Evolutionary conservation across 164 flowering plant genomes (phyloP).

Genomic region (Litsea cubeba): DNA sequence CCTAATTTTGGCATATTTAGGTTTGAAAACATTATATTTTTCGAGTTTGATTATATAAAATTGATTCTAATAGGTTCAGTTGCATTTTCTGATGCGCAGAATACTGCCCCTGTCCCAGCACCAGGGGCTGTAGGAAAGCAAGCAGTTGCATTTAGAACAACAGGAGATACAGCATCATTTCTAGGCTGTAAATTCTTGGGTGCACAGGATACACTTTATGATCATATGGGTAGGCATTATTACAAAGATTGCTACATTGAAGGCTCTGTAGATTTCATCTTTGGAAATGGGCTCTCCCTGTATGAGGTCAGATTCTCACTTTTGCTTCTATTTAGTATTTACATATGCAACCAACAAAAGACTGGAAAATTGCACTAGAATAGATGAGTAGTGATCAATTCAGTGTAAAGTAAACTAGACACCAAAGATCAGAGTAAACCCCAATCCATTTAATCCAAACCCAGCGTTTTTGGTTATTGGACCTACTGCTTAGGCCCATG

Average conservation of each 20-base stretch:
- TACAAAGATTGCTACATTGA: constrained; percentile 97
- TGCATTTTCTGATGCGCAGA: constrained; percentile 35
- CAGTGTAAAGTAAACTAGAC: too few relatives aligned
- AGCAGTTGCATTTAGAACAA: constrained; percentile 92
- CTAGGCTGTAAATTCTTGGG: constrained; percentile 89
- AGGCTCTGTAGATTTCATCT: constrained; percentile 97
- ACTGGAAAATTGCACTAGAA: too few relatives aligned
- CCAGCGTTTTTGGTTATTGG: too few relatives aligned
- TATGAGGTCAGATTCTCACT: constrained; percentile 54
- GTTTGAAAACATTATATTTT: too few relatives aligned
- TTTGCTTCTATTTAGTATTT: too few relatives aligned
- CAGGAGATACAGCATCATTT: constrained; percentile 88
- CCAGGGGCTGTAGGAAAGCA: constrained; percentile 86
- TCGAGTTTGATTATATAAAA: not conserved
- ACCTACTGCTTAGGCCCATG: too few relatives aligned
- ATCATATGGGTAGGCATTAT: constrained; percentile 91
- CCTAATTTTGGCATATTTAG: too few relatives aligned
- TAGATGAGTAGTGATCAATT: too few relatives aligned
- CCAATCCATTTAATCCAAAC: too few relatives aligned
- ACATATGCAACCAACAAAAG: too few relatives aligned
- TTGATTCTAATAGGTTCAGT: not conserved
- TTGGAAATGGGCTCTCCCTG: constrained; percentile 88
- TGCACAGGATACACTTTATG: constrained; percentile 94
- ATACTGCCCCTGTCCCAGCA: constrained; percentile 82
- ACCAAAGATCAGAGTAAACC: too few relatives aligned